phyloP scores from a whole-genome alignment of 306 rosid genomes.

The Dryas octopetala region DNA sequence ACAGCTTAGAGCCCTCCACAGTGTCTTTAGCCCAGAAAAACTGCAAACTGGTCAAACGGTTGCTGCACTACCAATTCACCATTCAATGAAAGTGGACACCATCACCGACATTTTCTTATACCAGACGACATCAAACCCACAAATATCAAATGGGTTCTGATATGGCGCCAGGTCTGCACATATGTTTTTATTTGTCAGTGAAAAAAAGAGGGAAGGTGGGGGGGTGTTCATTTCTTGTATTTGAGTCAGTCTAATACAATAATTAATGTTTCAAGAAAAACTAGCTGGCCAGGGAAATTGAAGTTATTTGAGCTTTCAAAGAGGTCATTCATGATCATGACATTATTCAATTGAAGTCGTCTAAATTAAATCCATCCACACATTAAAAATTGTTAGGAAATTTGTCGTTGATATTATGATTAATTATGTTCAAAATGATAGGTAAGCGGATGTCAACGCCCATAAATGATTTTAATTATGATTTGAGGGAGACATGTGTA shows the following conservation, averaged over 20 bases:
- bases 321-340: no score
- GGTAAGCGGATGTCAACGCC: no score
- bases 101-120: background rate
- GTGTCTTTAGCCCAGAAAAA: background rate
- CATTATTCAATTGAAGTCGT: no score
- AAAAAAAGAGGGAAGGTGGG: background rate
- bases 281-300: background rate
- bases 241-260: background rate
- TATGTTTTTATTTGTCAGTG: background rate
- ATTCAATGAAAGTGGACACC: background rate
- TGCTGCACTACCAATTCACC: background rate
- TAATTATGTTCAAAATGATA: no score
- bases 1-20: no score
- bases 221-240: background rate
- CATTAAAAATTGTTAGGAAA: no score
- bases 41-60: background rate
- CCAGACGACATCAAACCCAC: background rate
- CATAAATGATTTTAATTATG: no score
- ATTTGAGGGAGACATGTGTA: no score
- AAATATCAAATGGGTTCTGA: conserved; percentile 13
- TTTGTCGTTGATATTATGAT: no score
- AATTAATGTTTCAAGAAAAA: background rate
- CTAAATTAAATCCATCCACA: no score
- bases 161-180: conserved; percentile 15
- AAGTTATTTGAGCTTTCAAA: background rate